Evolutionary conservation across 192 early-diverging fungal genomes (phyloP), one percentile per base, ranked within the genome.

Genomic region (Podila epicladia): DNA sequence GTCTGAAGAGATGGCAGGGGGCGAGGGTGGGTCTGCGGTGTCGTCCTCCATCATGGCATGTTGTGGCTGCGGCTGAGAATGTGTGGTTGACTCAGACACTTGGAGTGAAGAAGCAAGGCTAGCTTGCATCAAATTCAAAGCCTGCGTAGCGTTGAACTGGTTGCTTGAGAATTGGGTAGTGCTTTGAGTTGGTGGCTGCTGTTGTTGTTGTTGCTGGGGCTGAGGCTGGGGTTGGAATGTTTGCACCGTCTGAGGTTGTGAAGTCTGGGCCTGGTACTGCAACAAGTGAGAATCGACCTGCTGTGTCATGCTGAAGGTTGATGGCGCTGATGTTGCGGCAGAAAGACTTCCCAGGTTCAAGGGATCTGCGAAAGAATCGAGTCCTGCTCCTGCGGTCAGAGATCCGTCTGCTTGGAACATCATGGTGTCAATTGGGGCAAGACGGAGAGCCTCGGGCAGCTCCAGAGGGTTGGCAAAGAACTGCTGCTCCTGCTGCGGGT

Each of bases 391-490:
- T 8, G 26, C 38, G 9, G 20, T 49, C 26, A 64, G 24, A 8
- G 55, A 26, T 24, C 66, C 65, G 51, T 73, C 77, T 1, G 68
- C 62, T 48, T 69, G 66, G 53, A 80, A 73, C 71, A 80, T 64
- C 70, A 80, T 60, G 1, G 57, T n/a, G 26, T 80, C 77, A 69
- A 80, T 80, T 17, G 77, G 77, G 11, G 77, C 77, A 26, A 80
- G n/a, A 3, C 77, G 58, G 17, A 80, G 58, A 9, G 77, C 67
- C 58, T 80, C 77, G 3, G 77, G 77, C 19, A 80, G 45, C 24
- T 80, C 77, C 24, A 80, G 53, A 20, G 77, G 77, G 35, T 73
- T 80, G 45, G 77, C 77, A 69, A 80, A 80, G 71, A 80, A 80
- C 49, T 80, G 77, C 28, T 80, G 77, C 35, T 80, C 77, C 28